Percentiles rank a stretch among this genome's conserved stretches.
phyloP scores from a whole-genome alignment of 1,284 basidiomycete genomes.

The Tilletiopsis washingtonensis region DNA sequence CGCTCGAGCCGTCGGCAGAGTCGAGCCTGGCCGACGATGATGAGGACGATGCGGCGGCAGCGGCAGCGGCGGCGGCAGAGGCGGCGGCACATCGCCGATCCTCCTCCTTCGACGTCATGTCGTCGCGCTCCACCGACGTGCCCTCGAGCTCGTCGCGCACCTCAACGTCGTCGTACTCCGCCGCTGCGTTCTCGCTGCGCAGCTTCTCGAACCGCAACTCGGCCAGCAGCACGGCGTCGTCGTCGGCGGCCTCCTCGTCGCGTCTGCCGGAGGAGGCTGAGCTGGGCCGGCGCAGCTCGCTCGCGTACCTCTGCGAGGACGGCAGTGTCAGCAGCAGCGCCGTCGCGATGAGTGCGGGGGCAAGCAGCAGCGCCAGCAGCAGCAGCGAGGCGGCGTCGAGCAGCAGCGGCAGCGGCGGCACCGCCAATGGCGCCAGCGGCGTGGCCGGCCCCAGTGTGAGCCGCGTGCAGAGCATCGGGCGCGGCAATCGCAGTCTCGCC shows the following conservation, averaged over 20 bases:
- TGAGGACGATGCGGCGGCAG: background rate
- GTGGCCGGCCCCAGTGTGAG: background rate
- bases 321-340: too few species aligned
- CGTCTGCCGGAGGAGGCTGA: background rate
- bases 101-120: background rate
- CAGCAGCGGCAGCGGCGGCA: too few species aligned
- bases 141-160: slow-evolving; percentile 2
- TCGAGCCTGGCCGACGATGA: too few species aligned
- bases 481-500: background rate
- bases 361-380: too few species aligned
- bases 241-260: slow-evolving; percentile 7
- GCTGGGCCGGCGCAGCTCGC: background rate
- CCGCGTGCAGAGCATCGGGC: background rate
- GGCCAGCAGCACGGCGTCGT: slow-evolving; percentile 18
- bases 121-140: slow-evolving; percentile 4
- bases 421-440: background rate
- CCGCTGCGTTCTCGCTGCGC: slow-evolving; percentile 26
- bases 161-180: slow-evolving; percentile 8
- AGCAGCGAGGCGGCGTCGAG: too few species aligned
- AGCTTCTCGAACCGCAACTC: slow-evolving; percentile 31
- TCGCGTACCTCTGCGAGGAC: background rate
- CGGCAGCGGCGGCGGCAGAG: background rate
- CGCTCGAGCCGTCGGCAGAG: background rate
- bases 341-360: too few species aligned
- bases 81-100: background rate